Evolutionary conservation across 495 filamentous ascomycete species (phyloP).

Genomic region (Penicillium pulvis): DNA sequence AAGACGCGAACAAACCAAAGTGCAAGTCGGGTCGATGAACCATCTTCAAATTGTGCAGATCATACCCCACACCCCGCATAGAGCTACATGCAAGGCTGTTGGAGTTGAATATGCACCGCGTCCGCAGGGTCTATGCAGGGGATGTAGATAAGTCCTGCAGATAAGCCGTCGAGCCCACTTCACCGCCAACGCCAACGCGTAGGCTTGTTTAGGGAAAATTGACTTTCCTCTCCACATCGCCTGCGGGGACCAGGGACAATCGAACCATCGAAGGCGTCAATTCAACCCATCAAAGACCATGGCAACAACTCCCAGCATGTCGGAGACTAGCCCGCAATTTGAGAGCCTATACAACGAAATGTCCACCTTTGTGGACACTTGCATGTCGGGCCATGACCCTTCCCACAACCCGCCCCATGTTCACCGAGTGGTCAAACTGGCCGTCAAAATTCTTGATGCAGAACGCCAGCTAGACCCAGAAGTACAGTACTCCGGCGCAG

Average conservation of each 20-base stretch:
- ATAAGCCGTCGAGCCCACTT: not conserved
- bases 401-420: constrained; percentile 89
- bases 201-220: not conserved
- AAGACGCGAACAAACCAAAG: not conserved
- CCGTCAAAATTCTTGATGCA: constrained; percentile 57
- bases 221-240: not conserved
- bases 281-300: not conserved
- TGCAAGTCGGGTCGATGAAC: not conserved
- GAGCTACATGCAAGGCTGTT: not conserved
- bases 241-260: not conserved
- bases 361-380: constrained; percentile 59
- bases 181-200: not conserved
- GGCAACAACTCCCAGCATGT: constrained; percentile 2
- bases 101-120: not conserved
- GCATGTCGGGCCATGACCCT: constrained; percentile 81
- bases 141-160: not conserved
- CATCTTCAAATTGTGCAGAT: not conserved
- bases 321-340: constrained; percentile 22
- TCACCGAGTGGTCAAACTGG: constrained; percentile 71
- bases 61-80: not conserved
- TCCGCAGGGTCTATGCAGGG: not conserved
- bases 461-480: constrained; percentile 40
- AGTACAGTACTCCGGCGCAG: constrained; percentile 47
- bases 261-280: not conserved
- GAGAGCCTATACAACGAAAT: constrained; percentile 49